Evolutionary conservation across 2,329 filamentous ascomycete species (phyloP).

Genomic region (Aspergillus sp.): DNA sequence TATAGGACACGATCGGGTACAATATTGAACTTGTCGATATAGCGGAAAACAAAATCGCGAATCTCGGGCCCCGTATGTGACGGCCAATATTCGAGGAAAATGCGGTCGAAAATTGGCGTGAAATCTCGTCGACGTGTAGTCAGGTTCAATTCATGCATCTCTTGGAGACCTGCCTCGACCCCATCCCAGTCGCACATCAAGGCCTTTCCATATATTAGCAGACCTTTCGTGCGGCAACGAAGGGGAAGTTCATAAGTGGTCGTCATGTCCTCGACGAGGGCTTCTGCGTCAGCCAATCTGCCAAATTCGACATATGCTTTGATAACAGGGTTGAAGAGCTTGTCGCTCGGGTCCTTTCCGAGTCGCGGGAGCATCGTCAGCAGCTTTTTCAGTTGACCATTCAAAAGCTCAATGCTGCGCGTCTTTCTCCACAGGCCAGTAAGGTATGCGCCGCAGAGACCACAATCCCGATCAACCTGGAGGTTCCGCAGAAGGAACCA

Average conservation of each 20-base stretch:
- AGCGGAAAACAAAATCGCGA: slow-evolving; percentile 35
- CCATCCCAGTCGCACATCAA: slow-evolving; percentile 40
- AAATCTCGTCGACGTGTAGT: slow-evolving; percentile 31
- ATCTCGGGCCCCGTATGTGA: slow-evolving; percentile 33
- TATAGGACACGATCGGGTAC: slow-evolving; percentile 39
- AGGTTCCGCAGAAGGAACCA: slow-evolving; percentile 34
- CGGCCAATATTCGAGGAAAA: slow-evolving; percentile 43
- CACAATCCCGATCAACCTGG: slow-evolving; percentile 32
- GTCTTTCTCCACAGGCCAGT: slow-evolving; percentile 41
- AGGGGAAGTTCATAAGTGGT: slow-evolving; percentile 28
- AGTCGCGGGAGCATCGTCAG: slow-evolving; percentile 26
- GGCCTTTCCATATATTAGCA: slow-evolving; percentile 38
- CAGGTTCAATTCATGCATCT: slow-evolving; percentile 35
- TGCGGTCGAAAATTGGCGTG: slow-evolving; percentile 35
- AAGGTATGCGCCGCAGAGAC: slow-evolving; percentile 37
- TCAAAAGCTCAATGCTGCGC: slow-evolving; percentile 34
- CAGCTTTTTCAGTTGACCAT: slow-evolving; percentile 32
- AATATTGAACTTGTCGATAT: slow-evolving; percentile 36
- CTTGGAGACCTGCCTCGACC: slow-evolving; percentile 37
- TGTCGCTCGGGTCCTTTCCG: slow-evolving; percentile 33
- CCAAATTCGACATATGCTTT: slow-evolving; percentile 41
- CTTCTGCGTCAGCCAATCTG: slow-evolving; percentile 33
- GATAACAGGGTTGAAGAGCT: slow-evolving; percentile 41
- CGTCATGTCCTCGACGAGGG: slow-evolving; percentile 35
- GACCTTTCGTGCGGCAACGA: slow-evolving; percentile 34